A percentile compares a stretch with the other conserved stretches of the same genome.
Conservation (phyloP, 768 basidiomycete species). For the Naganishia friedmannii region DNA sequence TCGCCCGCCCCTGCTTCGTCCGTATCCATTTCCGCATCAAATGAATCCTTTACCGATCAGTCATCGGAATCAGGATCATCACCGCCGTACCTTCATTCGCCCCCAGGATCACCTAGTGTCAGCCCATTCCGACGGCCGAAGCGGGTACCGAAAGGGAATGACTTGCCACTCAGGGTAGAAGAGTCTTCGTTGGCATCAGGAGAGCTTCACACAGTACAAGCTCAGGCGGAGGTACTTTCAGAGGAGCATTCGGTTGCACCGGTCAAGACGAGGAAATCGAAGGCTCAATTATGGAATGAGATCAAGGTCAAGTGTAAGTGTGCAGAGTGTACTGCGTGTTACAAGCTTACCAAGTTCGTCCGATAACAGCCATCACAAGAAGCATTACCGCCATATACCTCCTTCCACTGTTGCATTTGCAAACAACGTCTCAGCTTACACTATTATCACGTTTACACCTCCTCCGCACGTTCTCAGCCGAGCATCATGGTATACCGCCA, state of each 20-base stretch:
- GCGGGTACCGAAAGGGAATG: neutral
- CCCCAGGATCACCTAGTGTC: conserved; percentile 12
- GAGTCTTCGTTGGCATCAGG: neutral
- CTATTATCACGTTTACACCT: conserved; percentile 69
- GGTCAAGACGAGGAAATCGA: conserved; percentile 57
- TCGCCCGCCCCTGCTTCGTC: neutral
- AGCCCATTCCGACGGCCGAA: conserved; percentile 14
- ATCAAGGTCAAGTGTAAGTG: conserved; percentile 77
- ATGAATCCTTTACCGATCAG: conserved; percentile 6
- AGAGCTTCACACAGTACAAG: neutral
- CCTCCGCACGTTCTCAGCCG: conserved; percentile 54
- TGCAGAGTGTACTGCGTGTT: neutral
- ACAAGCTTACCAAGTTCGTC: neutral
- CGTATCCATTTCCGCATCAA: neutral
- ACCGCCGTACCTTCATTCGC: conserved; percentile 23
- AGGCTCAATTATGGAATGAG: conserved; percentile 85
- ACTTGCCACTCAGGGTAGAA: neutral
- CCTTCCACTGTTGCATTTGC: conserved; percentile 75
- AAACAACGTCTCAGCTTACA: conserved; percentile 80
- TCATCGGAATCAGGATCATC: conserved; percentile 20
- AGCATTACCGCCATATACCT: conserved; percentile 83
- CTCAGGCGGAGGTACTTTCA: neutral
- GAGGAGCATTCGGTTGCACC: neutral
- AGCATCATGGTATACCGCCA: neutral
- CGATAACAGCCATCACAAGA: conserved; percentile 70